Percentiles rank a stretch among this genome's conserved stretches.
Evolutionary conservation across 2,329 filamentous ascomycete species (phyloP).

Genomic region (Epichloe sylvatica): DNA sequence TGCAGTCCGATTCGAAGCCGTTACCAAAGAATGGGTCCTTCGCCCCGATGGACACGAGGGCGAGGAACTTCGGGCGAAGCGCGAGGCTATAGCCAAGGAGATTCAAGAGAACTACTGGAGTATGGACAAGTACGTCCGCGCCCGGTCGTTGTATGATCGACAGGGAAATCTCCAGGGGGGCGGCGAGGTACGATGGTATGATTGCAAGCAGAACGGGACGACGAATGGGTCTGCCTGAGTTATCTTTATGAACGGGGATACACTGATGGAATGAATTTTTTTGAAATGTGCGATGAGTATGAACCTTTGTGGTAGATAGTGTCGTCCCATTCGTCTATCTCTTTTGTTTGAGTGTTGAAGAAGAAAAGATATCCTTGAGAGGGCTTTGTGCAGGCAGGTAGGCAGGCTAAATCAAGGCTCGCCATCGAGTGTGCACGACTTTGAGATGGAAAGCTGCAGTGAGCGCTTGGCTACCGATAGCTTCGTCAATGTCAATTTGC

Average conservation of each 20-base stretch:
- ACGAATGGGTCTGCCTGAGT: not conserved
- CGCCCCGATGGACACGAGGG: conserved; percentile 14
- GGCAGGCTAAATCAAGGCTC: no score
- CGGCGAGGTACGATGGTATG: conserved; percentile 1
- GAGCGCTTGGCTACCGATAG: no score
- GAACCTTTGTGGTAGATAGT: no score
- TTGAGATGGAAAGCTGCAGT: no score
- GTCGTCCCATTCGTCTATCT: not conserved
- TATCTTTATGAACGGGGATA: no score
- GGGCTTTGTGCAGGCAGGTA: no score
- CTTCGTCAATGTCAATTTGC: no score
- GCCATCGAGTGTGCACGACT: no score
- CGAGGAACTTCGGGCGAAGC: conserved; percentile 17
- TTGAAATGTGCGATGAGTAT: no score
- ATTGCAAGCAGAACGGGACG: not conserved
- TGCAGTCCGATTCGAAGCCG: conserved; percentile 41
- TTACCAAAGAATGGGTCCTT: conserved; percentile 44
- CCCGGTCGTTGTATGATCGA: conserved; percentile 49
- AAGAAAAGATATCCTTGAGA: not conserved
- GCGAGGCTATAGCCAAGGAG: conserved; percentile 34
- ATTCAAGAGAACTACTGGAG: conserved; percentile 54
- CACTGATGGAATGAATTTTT: no score
- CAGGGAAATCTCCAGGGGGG: not conserved
- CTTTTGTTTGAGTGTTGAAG: not conserved
- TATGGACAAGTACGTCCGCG: conserved; percentile 53